phyloP scores from a whole-genome alignment of 208 protist species.

The Leishmania lainsoni region DNA sequence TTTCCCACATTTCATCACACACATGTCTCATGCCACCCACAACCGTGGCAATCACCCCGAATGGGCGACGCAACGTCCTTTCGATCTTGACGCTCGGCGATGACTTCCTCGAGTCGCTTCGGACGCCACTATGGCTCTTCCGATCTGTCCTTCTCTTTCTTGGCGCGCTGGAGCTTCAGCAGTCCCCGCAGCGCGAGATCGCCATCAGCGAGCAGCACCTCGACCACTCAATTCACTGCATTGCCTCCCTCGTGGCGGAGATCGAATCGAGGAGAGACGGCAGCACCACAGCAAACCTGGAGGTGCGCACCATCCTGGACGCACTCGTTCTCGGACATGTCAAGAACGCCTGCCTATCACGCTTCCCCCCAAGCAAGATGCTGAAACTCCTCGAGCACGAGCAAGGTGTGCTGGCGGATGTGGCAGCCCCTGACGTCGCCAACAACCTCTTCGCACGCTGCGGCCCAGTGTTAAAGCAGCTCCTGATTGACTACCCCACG shows the following conservation, averaged over 20 bases:
- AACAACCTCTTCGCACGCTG: background rate
- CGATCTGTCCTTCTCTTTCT: slow-evolving; percentile 27
- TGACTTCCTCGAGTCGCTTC: slow-evolving; percentile 15
- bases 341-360: slow-evolving; percentile 22
- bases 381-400: background rate
- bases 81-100: slow-evolving; percentile 10
- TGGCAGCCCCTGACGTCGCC: background rate
- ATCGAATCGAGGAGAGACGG: slow-evolving; percentile 21
- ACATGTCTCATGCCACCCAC: background rate
- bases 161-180: slow-evolving; percentile 28
- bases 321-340: slow-evolving; percentile 26
- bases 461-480: slow-evolving; percentile 10
- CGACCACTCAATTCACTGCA: slow-evolving; percentile 29
- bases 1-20: slow-evolving; percentile 15
- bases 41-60: background rate
- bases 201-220: slow-evolving; percentile 16
- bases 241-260: slow-evolving; percentile 24
- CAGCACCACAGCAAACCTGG: background rate
- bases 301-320: slow-evolving; percentile 24
- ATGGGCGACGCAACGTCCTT: background rate
- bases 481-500: slow-evolving; percentile 26
- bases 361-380: slow-evolving; percentile 24
- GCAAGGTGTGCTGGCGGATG: background rate
- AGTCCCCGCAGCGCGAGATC: background rate
- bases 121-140: slow-evolving; percentile 28